Evolutionary conservation across 1,284 basidiomycete species (phyloP).

Genomic region (Lignosus rhinocerotis): DNA sequence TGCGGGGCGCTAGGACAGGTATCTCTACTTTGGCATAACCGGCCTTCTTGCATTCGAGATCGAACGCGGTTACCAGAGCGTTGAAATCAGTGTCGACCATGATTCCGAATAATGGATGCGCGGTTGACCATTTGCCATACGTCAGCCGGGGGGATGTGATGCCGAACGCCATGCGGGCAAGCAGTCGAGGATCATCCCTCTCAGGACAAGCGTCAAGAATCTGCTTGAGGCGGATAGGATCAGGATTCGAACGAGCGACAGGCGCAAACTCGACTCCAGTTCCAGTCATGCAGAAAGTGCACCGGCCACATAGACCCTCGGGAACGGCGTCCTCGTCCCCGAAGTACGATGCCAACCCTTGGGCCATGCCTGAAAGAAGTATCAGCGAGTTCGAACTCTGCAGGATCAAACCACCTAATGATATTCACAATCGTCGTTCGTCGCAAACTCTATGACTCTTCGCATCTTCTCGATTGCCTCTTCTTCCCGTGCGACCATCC

Average conservation of each 20-base stretch:
- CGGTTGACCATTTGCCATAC: constrained; percentile 39
- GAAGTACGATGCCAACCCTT: constrained; percentile 47
- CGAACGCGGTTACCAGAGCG: constrained; percentile 39
- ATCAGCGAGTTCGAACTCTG: not conserved
- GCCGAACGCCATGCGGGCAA: constrained; percentile 52
- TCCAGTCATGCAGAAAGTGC: constrained; percentile 46
- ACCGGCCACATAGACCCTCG: constrained; percentile 43
- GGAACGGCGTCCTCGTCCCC: constrained; percentile 46
- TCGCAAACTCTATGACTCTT: constrained; percentile 45
- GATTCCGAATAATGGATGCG: constrained; percentile 43
- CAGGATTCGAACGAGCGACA: constrained; percentile 29
- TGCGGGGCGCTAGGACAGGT: constrained; percentile 7
- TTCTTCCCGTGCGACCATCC: constrained; percentile 44
- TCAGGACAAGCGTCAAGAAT: constrained; percentile 46
- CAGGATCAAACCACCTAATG: not conserved
- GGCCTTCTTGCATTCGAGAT: constrained; percentile 41
- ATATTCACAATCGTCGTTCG: constrained; percentile 44
- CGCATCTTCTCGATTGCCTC: constrained; percentile 44
- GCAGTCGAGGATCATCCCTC: constrained; percentile 50
- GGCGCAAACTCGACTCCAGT: constrained; percentile 39
- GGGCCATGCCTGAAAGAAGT: constrained; percentile 41
- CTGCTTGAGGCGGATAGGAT: constrained; percentile 36
- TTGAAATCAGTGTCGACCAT: constrained; percentile 43
- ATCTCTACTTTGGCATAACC: constrained; percentile 30
- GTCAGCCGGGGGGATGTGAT: constrained; percentile 48